These are phyloP conservation scores for Trichoderma reesei DNA, from an alignment of 495 filamentous ascomycete species.

Conservation along the genomic window DNA sequence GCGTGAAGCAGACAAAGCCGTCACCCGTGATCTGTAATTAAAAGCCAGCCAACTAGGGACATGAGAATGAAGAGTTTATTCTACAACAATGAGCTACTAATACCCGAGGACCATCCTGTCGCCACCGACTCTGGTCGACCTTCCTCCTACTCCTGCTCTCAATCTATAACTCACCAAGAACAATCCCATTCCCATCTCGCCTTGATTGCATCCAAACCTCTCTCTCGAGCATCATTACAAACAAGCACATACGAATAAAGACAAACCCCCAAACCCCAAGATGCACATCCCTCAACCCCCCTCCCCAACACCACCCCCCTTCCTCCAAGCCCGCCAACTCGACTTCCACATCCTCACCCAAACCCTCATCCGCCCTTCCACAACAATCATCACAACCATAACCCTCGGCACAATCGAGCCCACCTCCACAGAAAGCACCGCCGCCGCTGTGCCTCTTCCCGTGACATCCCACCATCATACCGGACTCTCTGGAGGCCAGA, in stretches of 20 bases:
- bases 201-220: too few relatives aligned
- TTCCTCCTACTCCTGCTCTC: too few relatives aligned
- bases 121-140: background rate
- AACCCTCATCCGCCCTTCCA: background rate
- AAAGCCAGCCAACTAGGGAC: background rate
- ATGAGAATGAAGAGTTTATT: background rate
- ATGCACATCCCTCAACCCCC: background rate
- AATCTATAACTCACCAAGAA: too few relatives aligned
- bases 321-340: background rate
- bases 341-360: background rate
- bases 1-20: background rate
- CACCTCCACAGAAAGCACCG: background rate
- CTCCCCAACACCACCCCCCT: background rate
- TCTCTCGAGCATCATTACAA: background rate
- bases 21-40: background rate
- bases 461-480: background rate
- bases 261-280: background rate
- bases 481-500: background rate
- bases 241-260: background rate
- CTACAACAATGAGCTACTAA: background rate
- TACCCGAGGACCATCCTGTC: background rate
- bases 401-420: background rate
- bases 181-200: too few relatives aligned
- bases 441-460: background rate
- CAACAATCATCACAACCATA: constrained; percentile 1